Conservation (phyloP, 2,329 filamentous ascomycete species). For the Aaosphaeria pasadenensis region DNA sequence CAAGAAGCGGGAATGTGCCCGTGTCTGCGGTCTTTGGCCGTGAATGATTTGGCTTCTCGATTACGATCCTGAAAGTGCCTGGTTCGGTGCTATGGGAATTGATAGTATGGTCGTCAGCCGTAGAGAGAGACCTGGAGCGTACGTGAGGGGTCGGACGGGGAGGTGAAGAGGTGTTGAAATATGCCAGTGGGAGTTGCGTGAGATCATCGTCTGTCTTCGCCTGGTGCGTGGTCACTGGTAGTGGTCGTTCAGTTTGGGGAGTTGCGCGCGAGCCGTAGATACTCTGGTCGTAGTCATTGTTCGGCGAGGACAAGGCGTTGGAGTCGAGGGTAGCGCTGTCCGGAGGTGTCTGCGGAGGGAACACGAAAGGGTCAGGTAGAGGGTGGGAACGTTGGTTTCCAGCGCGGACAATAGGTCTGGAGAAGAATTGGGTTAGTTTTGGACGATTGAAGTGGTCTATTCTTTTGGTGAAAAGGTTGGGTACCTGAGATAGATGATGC, state of each 20-base stretch:
- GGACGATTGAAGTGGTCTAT: neutral
- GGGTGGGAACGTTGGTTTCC: slow-evolving; percentile 32
- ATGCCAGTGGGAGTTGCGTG: slow-evolving; percentile 9
- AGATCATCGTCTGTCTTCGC: slow-evolving; percentile 16
- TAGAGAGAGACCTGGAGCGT: slow-evolving; percentile 74
- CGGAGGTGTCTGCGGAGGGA: slow-evolving; percentile 37
- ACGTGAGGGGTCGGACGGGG: slow-evolving; percentile 23
- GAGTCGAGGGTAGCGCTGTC: slow-evolving; percentile 34
- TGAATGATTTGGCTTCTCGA: slow-evolving; percentile 60
- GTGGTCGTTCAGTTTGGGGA: slow-evolving; percentile 20
- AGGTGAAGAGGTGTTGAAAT: slow-evolving; percentile 12
- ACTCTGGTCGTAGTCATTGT: slow-evolving; percentile 37
- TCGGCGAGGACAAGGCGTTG: slow-evolving; percentile 20
- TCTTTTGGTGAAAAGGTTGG: neutral
- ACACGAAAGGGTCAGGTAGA: slow-evolving; percentile 35
- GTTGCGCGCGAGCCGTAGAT: slow-evolving; percentile 32
- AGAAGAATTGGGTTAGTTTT: neutral
- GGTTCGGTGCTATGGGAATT: slow-evolving; percentile 53
- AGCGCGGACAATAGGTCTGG: slow-evolving; percentile 35
- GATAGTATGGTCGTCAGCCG: slow-evolving; percentile 60
- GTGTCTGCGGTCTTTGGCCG: slow-evolving; percentile 62
- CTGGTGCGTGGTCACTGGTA: slow-evolving; percentile 12
- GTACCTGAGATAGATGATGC: slow-evolving; percentile 48
- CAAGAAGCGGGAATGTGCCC: slow-evolving; percentile 56
- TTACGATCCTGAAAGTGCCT: slow-evolving; percentile 75